Conservation (phyloP, 495 filamentous ascomycete genomes). For the Aspergillus hancockii region DNA sequence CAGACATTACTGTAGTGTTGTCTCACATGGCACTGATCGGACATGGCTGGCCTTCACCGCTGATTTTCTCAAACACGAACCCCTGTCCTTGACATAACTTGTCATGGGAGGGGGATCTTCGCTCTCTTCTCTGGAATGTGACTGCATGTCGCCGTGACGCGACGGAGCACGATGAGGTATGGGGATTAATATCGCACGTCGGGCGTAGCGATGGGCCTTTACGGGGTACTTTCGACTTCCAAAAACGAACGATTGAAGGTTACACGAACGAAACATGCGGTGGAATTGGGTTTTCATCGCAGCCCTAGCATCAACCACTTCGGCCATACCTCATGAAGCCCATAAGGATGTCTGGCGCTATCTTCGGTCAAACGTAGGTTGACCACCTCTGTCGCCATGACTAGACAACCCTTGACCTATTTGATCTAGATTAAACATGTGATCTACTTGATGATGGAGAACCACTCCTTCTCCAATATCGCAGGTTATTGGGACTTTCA, state of each 20-base stretch:
- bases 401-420: background rate
- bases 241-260: background rate
- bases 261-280: slow-evolving; percentile 21
- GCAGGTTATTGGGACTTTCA: slow-evolving; percentile 46
- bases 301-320: slow-evolving; percentile 18
- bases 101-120: background rate
- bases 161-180: background rate
- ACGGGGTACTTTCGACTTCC: background rate
- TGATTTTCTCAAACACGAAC: background rate
- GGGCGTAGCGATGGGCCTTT: background rate
- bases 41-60: background rate
- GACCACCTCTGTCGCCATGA: background rate
- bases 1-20: background rate
- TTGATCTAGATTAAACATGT: slow-evolving; percentile 43
- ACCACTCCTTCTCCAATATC: slow-evolving; percentile 50
- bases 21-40: background rate
- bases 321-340: slow-evolving; percentile 20
- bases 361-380: slow-evolving; percentile 33
- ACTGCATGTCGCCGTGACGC: background rate
- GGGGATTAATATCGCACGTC: background rate
- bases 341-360: slow-evolving; percentile 25
- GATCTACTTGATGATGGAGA: slow-evolving; percentile 47
- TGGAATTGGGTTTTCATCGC: slow-evolving; percentile 12
- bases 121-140: background rate
- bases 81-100: background rate